These are phyloP conservation scores for Quercus tomentella DNA, from an alignment of 331 rosid species.

Conservation along the genomic window DNA sequence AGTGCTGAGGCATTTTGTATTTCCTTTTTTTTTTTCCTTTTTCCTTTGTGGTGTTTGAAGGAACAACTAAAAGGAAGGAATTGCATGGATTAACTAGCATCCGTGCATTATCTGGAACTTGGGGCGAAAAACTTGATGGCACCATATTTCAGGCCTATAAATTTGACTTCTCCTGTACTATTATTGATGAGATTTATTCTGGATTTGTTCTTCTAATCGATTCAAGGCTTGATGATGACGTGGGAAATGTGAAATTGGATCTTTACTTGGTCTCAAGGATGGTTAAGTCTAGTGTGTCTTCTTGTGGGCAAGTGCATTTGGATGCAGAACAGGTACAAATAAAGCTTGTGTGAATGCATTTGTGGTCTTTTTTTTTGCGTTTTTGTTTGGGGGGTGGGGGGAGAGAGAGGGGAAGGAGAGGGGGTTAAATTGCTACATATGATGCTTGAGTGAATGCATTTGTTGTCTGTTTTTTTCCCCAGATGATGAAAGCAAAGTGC, in stretches of 20 bases:
- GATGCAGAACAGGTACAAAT: constrained; percentile 65
- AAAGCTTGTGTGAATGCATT: constrained; percentile 5
- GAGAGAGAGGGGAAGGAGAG: fast-evolving
- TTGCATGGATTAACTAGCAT: constrained; percentile 66
- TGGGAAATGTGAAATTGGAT: constrained; percentile 67
- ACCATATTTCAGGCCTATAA: constrained; percentile 62
- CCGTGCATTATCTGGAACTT: constrained; percentile 59
- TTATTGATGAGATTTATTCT: constrained; percentile 51
- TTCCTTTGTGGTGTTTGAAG: constrained; percentile 43
- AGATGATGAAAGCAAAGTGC: constrained; percentile 69
- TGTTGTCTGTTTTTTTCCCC: constrained; percentile 20
- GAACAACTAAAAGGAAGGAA: constrained; percentile 90
- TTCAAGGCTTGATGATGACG: constrained; percentile 77
- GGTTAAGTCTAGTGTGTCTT: constrained; percentile 66
- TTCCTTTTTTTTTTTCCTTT: not conserved
- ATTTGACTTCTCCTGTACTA: constrained; percentile 61
- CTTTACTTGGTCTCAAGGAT: constrained; percentile 62
- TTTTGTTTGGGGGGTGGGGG: not conserved
- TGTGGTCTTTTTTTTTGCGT: not conserved
- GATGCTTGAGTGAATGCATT: not conserved
- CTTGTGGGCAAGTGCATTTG: constrained; percentile 61
- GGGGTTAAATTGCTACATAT: too few species aligned
- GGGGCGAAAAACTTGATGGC: constrained; percentile 55
- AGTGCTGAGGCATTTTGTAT: constrained; percentile 15
- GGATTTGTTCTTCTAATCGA: constrained; percentile 71